Evolutionary conservation across 2,329 filamentous ascomycete species (phyloP).

Genomic region (Phaeosphaeria sp.): DNA sequence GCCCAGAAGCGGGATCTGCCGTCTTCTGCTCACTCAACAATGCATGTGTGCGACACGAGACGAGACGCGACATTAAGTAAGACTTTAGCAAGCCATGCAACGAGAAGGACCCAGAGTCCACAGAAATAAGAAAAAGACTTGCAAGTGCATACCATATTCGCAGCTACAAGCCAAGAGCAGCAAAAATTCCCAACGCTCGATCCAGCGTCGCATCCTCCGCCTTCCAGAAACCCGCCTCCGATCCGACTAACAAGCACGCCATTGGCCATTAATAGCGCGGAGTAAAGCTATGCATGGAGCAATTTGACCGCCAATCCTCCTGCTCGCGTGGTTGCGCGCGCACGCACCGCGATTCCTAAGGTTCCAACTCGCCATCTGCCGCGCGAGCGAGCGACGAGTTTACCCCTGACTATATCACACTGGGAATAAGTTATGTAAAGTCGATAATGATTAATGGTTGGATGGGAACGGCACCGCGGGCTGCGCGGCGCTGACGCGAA

Average conservation of each 20-base stretch:
- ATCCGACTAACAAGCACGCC: background rate
- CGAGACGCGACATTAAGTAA: background rate
- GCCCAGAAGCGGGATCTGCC: background rate
- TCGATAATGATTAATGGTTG: too few relatives aligned
- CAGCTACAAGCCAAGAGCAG: background rate
- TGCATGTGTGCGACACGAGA: background rate
- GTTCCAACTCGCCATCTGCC: background rate
- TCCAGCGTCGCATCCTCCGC: constrained; percentile 2
- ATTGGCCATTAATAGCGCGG: constrained; percentile 7
- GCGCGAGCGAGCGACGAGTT: background rate
- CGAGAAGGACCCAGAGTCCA: too few relatives aligned
- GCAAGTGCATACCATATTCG: background rate
- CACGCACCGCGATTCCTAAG: too few relatives aligned
- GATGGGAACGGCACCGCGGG: background rate
- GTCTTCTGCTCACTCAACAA: constrained; percentile 1
- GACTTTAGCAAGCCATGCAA: too few relatives aligned
- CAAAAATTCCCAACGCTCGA: background rate
- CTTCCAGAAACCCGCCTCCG: constrained; percentile 4
- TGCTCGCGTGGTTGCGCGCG: background rate
- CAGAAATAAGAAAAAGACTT: too few relatives aligned
- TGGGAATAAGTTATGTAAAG: background rate
- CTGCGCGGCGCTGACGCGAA: background rate
- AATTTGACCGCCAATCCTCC: background rate
- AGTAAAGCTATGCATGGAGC: constrained; percentile 1
- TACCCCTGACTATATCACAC: background rate